Conservation (phyloP, 495 filamentous ascomycete genomes). For the Mytilinidion resinicola region DNA sequence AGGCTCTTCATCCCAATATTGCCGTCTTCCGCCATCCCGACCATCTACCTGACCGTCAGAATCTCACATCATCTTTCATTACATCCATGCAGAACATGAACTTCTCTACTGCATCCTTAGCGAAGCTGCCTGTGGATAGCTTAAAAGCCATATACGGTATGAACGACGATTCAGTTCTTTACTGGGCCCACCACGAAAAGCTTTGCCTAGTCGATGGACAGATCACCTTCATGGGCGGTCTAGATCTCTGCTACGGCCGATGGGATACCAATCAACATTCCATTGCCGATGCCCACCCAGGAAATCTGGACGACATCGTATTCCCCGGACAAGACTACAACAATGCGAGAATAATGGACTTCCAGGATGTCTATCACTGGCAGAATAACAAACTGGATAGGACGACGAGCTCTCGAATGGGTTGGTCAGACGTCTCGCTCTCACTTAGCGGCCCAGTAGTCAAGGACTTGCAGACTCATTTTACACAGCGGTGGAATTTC, state of each 20-base stretch:
- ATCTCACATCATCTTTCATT: slow-evolving; percentile 45
- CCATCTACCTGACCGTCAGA: slow-evolving; percentile 68
- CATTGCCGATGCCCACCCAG: slow-evolving; percentile 79
- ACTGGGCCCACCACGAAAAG: slow-evolving; percentile 97
- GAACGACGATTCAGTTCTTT: slow-evolving; percentile 73
- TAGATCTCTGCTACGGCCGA: slow-evolving; percentile 62
- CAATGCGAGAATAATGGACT: slow-evolving; percentile 68
- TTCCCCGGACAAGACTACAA: slow-evolving; percentile 96
- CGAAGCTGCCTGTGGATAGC: slow-evolving; percentile 58
- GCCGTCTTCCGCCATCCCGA: slow-evolving; percentile 89
- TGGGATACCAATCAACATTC: slow-evolving; percentile 62
- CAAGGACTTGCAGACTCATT: slow-evolving; percentile 70
- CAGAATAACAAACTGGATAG: slow-evolving; percentile 83
- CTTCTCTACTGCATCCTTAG: slow-evolving; percentile 45
- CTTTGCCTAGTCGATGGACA: slow-evolving; percentile 74
- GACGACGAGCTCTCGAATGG: slow-evolving; percentile 76
- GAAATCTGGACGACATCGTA: slow-evolving; percentile 62
- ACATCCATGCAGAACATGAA: slow-evolving; percentile 48
- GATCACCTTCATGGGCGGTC: slow-evolving; percentile 84
- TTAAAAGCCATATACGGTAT: slow-evolving; percentile 75
- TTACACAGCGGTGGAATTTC: slow-evolving; percentile 88
- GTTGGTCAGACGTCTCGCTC: slow-evolving; percentile 85
- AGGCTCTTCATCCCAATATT: slow-evolving; percentile 78
- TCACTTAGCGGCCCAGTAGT: slow-evolving; percentile 75
- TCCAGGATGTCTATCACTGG: slow-evolving; percentile 76